Base-by-base conservation (phyloP, 2,329 filamentous ascomycete species). In the Xylaria sp. region DNA sequence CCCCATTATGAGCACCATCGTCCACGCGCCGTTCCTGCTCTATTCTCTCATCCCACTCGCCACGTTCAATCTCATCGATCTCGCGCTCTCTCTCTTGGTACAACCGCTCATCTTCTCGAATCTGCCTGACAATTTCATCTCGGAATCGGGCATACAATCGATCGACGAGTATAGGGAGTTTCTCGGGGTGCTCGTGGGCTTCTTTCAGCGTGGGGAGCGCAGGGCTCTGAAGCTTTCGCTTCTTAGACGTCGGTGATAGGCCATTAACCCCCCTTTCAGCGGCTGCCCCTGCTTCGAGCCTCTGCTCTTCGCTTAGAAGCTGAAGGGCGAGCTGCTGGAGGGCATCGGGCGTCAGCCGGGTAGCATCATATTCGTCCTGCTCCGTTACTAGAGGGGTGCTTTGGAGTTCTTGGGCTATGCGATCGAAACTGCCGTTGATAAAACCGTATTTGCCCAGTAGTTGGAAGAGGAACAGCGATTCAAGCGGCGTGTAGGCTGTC, bases 391-490 rank as follows among this genome's bases (percentile, higher is more conserved):
- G 85, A 20, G 87, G 84, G 79, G 97, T 94, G 76, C 86, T 89
- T 80, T 87, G 90, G 71, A 98, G 87, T 68, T 90, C 82, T 72
- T 92, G 87, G 67, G 93, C 94, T 71, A 96, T 92, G 74, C 85
- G 86, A 76, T 83, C 82, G 82, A 97, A 96, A 78, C 87, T 89
- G 70, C 85, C 80, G 61, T 88, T 83, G 73, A 89, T 87, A 72
- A 89, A 83, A 77, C 92, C 92, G 80, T 92, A 86, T 74, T 85
- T 84, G 73, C 89, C 86, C 72, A 97, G 86, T 69, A 90, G 91
- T 81, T 95, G 93, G 83, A 96, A 95, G 77, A 97, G 87, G 73
- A 96, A 88, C 70, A 97, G 87, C 77, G 91, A 92, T 86, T 97
- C 94, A 84, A 97, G 92, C 74, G 91, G 88, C 78, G 93, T 95